Conservation (phyloP, 2,329 filamentous ascomycete species). For the Aspergillus fijiensis region DNA sequence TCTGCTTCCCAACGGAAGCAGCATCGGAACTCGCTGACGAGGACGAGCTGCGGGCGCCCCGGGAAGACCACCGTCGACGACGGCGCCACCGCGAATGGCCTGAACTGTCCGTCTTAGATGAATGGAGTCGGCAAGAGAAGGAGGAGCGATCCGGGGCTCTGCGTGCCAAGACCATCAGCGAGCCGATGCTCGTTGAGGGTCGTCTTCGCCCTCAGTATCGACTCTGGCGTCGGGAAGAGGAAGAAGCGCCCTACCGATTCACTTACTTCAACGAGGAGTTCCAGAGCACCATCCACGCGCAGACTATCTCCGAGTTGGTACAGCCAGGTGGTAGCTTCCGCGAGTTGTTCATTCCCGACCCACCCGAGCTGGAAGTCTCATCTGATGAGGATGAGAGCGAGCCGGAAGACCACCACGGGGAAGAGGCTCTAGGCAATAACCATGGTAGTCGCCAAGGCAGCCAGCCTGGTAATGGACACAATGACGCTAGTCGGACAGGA, state of each 20-base stretch:
- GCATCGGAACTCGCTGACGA: constrained; percentile 84
- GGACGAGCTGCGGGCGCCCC: constrained; percentile 51
- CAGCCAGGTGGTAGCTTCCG: constrained; percentile 81
- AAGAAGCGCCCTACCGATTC: constrained; percentile 89
- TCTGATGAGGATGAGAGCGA: constrained; percentile 62
- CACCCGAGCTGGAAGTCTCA: constrained; percentile 70
- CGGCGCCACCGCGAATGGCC: constrained; percentile 78
- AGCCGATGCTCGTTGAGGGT: constrained; percentile 89
- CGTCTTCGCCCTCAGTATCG: constrained; percentile 76
- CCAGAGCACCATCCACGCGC: constrained; percentile 91
- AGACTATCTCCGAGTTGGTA: constrained; percentile 88
- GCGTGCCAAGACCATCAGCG: constrained; percentile 85
- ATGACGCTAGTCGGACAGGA: background rate
- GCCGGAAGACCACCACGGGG: constrained; percentile 27
- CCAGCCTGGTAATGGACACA: constrained; percentile 5
- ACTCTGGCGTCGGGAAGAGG: constrained; percentile 82
- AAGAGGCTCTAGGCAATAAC: constrained; percentile 15
- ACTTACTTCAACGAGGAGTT: constrained; percentile 99
- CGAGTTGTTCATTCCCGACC: constrained; percentile 89
- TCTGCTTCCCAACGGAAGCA: constrained; percentile 81
- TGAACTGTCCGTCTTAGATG: constrained; percentile 76
- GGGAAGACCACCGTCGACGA: constrained; percentile 48
- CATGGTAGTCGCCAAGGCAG: constrained; percentile 22
- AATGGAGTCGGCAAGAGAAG: constrained; percentile 89
- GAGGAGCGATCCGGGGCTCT: constrained; percentile 79